Conservation (phyloP, 2,329 filamentous ascomycete species). For the Fusarium nanum region DNA sequence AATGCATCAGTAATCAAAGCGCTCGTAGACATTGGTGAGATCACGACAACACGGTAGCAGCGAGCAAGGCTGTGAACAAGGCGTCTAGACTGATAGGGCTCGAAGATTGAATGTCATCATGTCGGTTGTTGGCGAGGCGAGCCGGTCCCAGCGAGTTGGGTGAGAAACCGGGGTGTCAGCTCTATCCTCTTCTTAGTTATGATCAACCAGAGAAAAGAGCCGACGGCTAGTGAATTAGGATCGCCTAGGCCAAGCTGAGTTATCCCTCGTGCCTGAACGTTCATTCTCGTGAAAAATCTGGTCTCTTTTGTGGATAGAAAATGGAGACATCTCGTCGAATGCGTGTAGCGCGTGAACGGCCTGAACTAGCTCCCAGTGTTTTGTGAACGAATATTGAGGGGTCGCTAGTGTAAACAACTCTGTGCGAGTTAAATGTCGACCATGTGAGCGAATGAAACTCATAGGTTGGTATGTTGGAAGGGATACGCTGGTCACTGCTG, state of each 20-base stretch:
- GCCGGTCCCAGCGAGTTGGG: slow-evolving; percentile 46
- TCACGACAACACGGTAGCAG: slow-evolving; percentile 1
- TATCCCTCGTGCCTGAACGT: neutral
- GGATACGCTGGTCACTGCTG: slow-evolving; percentile 16
- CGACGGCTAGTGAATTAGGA: slow-evolving; percentile 13
- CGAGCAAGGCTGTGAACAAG: slow-evolving; percentile 14
- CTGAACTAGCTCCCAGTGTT: slow-evolving; percentile 2
- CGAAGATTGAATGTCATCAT: slow-evolving; percentile 44
- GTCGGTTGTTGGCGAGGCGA: slow-evolving; percentile 46
- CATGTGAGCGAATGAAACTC: neutral
- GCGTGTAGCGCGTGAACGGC: slow-evolving; percentile 19
- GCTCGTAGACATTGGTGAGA: slow-evolving; percentile 28
- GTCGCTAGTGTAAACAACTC: neutral
- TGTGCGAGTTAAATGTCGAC: neutral
- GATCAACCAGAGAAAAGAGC: slow-evolving; percentile 25
- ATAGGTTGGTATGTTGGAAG: neutral
- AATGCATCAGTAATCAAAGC: slow-evolving; percentile 32
- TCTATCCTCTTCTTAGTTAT: slow-evolving; percentile 32
- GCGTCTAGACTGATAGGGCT: slow-evolving; percentile 34
- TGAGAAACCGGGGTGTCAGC: slow-evolving; percentile 33
- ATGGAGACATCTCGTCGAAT: slow-evolving; percentile 24
- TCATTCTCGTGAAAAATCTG: slow-evolving; percentile 6
- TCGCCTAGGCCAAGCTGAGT: slow-evolving; percentile 17
- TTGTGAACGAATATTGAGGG: slow-evolving; percentile 5
- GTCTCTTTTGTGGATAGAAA: slow-evolving; percentile 9